Base-by-base conservation (phyloP, 495 filamentous ascomycete species). In the Physcia stellaris region DNA sequence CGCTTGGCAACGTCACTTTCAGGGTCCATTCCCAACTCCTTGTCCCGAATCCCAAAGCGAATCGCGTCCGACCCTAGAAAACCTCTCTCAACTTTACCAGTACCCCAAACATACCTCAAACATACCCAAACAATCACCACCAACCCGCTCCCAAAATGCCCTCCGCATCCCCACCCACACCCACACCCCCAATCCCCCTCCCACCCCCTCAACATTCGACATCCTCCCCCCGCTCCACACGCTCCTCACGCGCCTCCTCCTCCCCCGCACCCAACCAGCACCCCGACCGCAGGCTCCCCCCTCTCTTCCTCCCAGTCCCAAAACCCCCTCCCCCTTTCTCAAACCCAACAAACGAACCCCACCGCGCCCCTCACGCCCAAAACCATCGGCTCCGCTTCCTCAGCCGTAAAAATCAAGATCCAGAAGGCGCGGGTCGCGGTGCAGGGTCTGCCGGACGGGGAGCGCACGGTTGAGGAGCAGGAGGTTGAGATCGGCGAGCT, bases 171-270 rank as follows among this genome's bases (percentile, higher is more conserved):
- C 26, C 26, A 61, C 56, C 20, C 63, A 56, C 50, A 49, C 51
- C 47, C 41, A 53, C 58, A 43, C 63, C 66, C 37, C 50, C 60
- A 30, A 56, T 62, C 41, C 64, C 71, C 49, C 63, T 74, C 53
- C 55, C 72, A 39, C 73, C 68, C 40, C 47, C 67, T 34, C 70
- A 42, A 75, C 75, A 15, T 79, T 94, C 57, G 87, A 94, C 66
- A 75, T 84, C 43, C 67, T 95, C 34, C 86, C 90, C 36, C 71
- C 84, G 34, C 70, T 95, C 33, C 74, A 83, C 54, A 68, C 74
- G 9, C 72, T 94, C 47, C 71, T 95, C 32, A 64, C 75, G 40
- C 81, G 79, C 28, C 72, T 94, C 24, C 71, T 81, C 40, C 42
- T 42, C 54, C 41, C 40, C 32, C 53, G 47, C 2, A 47, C 55